Base-by-base conservation (phyloP, 306 rosid genomes). In the Fragaria vesca region DNA sequence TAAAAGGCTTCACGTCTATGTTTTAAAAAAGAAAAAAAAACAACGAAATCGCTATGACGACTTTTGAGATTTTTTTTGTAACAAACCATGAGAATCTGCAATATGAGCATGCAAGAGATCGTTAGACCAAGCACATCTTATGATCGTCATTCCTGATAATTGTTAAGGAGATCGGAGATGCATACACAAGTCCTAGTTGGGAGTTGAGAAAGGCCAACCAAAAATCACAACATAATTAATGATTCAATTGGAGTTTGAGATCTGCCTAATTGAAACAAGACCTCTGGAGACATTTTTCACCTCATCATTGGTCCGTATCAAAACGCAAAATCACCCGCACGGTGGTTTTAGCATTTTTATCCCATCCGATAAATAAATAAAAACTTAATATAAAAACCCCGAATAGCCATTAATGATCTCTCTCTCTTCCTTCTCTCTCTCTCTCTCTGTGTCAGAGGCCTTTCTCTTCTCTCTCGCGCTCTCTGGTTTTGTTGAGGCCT, bases 401-500 rank as follows among this genome's bases (percentile, higher is more conserved):
- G n/a, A 69, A 54, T 9, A 26, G 45, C 77, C 47, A 57, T 32
- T 6, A 6, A 47, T 30, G 62, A 2, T 17, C 73, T 30, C 75
- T 26, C 42, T 30, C 55, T 17, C 72, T 71, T 24, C 24, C 24
- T 24, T 17, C 73, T 30, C 75, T 26, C 42, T 28, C 55, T 17
- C 72, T 71, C 15, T 63, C 47, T 55, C 66, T 68, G 34, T 18
- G 47, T 43, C 47, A 43, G 47, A 43, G 47, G 47, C 67, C 71
- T 4, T 66, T 42, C 34, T 21, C 26, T 74, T 38, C 24, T 48
- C 18, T 24, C 50, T 4, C 16, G 16, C 42, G 8, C 42, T 38
- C 46, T 8, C 46, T 43, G 46, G 46, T 76, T 76, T 76, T 69
- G 52, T 55, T 73, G 83, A 79, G 89, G 84, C 80, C 68, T 67